Conservation (phyloP, 129 eudicot genomes). For the Lonicera japonica region DNA sequence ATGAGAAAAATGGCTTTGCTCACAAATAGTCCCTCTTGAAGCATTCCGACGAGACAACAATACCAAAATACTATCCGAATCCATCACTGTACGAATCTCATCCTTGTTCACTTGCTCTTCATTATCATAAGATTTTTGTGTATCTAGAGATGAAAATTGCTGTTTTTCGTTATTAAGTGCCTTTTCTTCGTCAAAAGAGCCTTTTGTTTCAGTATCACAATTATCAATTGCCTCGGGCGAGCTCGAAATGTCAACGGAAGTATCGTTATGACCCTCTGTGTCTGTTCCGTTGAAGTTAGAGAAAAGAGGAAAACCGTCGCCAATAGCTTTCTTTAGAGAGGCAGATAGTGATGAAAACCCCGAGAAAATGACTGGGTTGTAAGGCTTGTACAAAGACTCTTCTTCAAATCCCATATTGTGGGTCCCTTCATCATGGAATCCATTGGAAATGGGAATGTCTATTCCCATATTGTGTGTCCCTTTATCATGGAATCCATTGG, state of each 20-base stretch:
- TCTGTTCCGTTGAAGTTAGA: constrained; percentile 32
- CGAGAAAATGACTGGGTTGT: constrained; percentile 40
- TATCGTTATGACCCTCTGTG: constrained; percentile 21
- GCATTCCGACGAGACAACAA: constrained; percentile 75
- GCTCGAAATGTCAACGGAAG: constrained; percentile 16
- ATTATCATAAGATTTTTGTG: constrained; percentile 13
- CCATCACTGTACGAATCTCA: constrained; percentile 50
- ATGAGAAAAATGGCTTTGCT: constrained; percentile 77
- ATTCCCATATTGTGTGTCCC: no score
- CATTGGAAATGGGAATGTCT: constrained; percentile 53
- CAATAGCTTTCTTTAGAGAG: constrained; percentile 46
- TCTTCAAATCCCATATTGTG: constrained; percentile 28
- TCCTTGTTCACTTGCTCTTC: constrained; percentile 48
- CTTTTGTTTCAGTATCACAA: constrained; percentile 27
- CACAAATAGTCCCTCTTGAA: constrained; percentile 61
- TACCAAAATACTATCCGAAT: constrained; percentile 81
- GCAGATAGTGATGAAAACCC: constrained; percentile 46
- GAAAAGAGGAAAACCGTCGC: constrained; percentile 37
- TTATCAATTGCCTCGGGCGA: constrained; percentile 26
- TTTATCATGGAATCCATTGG: constrained; percentile 46
- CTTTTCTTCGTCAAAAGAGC: constrained; percentile 21
- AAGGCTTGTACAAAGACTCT: constrained; percentile 44
- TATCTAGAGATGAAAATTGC: constrained; percentile 17
- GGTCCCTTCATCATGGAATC: constrained; percentile 29
- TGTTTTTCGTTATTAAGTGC: constrained; percentile 6